Evolutionary conservation across 345 rosid genomes (phyloP).

Genomic region (Rubroshorea leprosula): DNA sequence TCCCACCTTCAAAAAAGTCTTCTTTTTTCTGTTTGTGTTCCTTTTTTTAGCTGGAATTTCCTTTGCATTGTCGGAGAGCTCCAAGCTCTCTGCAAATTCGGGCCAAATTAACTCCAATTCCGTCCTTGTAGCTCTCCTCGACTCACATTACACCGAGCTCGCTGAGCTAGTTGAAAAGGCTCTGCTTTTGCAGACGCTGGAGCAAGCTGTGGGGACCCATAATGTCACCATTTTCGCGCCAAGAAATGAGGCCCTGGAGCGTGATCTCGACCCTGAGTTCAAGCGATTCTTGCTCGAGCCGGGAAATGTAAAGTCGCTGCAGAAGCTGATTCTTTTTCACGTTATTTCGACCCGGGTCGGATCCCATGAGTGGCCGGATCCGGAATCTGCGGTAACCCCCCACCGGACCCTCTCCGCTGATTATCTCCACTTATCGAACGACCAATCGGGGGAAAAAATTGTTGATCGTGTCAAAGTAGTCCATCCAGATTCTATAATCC

Average conservation of each 20-base stretch:
- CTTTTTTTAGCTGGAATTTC: neutral
- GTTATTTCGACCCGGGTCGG: neutral
- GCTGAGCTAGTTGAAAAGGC: constrained; percentile 64
- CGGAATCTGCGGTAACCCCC: neutral
- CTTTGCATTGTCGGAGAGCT: neutral
- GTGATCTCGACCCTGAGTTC: constrained; percentile 2
- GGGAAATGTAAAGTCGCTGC: neutral
- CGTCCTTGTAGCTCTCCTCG: constrained; percentile 73
- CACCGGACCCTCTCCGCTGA: neutral
- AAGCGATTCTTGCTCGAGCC: neutral
- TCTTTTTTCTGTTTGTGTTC: neutral
- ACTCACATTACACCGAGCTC: constrained; percentile 66
- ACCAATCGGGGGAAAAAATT: neutral
- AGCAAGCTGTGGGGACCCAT: constrained; percentile 32
- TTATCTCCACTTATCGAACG: neutral
- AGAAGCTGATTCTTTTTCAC: neutral
- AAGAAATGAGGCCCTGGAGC: constrained; percentile 1
- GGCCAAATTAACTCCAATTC: constrained; percentile 62
- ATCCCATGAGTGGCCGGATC: neutral
- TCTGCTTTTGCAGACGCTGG: constrained; percentile 53
- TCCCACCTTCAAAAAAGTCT: neutral
- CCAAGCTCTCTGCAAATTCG: constrained; percentile 1
- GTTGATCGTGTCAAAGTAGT: neutral
- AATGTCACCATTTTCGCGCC: constrained; percentile 6
- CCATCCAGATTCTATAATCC: neutral